Evolutionary conservation across 148 eudicot species (phyloP).

Genomic region (Oxyria digyna): DNA sequence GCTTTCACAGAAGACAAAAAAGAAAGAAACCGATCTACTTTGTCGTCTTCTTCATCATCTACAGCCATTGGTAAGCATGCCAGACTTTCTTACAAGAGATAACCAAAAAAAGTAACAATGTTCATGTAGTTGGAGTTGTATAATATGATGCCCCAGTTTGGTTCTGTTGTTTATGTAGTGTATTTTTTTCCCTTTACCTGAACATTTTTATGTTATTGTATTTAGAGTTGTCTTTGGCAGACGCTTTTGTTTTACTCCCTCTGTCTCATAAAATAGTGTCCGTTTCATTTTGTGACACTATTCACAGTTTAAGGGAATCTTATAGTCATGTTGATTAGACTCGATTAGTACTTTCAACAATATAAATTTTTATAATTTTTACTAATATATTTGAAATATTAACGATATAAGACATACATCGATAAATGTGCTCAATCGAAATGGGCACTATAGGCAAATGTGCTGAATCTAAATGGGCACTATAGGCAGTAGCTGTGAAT

Average conservation of each 20-base stretch:
- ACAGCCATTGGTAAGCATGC: constrained; percentile 8
- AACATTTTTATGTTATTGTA: not conserved
- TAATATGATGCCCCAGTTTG: not conserved
- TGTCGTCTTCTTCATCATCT: constrained; percentile 11
- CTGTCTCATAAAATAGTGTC: too few relatives aligned
- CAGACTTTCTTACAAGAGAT: constrained; percentile 2
- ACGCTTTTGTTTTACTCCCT: not conserved
- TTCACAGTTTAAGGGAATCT: too few relatives aligned
- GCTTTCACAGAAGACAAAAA: constrained; percentile 8
- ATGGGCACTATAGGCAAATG: too few relatives aligned
- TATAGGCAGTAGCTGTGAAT: not conserved
- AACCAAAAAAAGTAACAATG: not conserved
- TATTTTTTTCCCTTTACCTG: not conserved
- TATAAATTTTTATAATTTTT: too few relatives aligned
- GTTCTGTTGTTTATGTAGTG: not conserved
- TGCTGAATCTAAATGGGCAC: too few relatives aligned
- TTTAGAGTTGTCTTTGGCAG: not conserved
- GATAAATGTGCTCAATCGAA: too few relatives aligned
- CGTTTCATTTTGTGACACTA: too few relatives aligned
- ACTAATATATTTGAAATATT: too few relatives aligned
- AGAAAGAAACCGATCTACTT: not conserved
- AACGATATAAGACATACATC: too few relatives aligned
- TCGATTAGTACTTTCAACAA: too few relatives aligned
- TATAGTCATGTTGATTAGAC: too few relatives aligned
- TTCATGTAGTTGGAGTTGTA: constrained; percentile 1